Evolutionary conservation across 176 grass and related monocot genomes (phyloP), one percentile per base, ranked within the genome.

Genomic region (Aegilops longissima): DNA sequence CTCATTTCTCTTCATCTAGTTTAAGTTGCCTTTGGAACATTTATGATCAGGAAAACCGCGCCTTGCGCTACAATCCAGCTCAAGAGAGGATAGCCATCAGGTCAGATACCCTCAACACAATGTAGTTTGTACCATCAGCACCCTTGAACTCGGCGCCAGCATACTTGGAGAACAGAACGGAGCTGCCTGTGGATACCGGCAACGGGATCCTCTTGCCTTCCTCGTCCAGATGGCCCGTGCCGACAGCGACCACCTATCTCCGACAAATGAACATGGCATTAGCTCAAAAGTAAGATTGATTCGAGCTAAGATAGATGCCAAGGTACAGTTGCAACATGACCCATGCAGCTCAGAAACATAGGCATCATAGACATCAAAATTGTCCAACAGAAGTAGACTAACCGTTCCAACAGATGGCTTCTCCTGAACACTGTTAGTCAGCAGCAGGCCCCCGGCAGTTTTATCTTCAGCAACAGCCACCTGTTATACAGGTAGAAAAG

Each of bases 341-440:
- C 23, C 33, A 1, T 30, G 58, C 79, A 70, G 13, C 77, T 70
- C 17, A 29, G 38, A 77, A 77, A 38, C 36, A 63, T 77, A 59
- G 16, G 30, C 52, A 77, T 2, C 14, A 36, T 18, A 54, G 63
- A 39, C 2, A 34, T 25, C 1, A 17, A 36, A 51, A 12, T 39
- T 62, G 6, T 9, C 38, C 29, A 39, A 35, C 2, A 76, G 10
- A 86, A 70, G 18, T 36, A 84, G 9, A 90, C 87, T 87, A 21
- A 97, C 93, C 70, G 72, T 95, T 81, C 95, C 95, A 17, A 93
- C 90, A 21, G 95, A 97, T 56, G 95, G 93, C 77, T 93, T 95
- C 79, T 95, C 95, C 80, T 95, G 93, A 1, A 85, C 69, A 51
- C 89, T 87, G 85, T 93, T 77, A 0, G 95, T 93, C 35, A 97